Conservation (phyloP, 2,329 filamentous ascomycete species). For the Trichoderma hamatum region DNA sequence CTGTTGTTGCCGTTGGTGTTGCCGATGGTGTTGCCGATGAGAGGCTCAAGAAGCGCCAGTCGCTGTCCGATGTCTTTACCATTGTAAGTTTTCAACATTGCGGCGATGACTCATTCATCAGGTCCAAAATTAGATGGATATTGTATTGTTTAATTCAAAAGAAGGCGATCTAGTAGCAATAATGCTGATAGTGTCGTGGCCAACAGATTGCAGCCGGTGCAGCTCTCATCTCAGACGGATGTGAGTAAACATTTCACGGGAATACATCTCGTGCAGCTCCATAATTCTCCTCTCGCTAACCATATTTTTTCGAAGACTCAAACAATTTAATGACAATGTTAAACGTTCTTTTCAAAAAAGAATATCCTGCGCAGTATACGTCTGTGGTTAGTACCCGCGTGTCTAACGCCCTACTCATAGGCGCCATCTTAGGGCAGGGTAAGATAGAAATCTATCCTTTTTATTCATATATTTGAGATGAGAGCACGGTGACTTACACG, state of each 20-base stretch:
- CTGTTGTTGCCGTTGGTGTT: too few relatives aligned
- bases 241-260: neutral
- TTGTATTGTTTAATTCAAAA: neutral
- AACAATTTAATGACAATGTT: constrained; percentile 44
- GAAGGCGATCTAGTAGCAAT: neutral
- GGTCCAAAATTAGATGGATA: neutral
- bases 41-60: constrained; percentile 28
- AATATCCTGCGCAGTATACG: constrained; percentile 43
- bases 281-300: neutral
- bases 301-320: constrained; percentile 33
- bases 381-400: constrained; percentile 45
- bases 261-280: too few relatives aligned
- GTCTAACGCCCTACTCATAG: constrained; percentile 47
- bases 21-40: constrained; percentile 8
- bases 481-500: too few relatives aligned
- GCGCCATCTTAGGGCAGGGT: constrained; percentile 49
- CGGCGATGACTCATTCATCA: too few relatives aligned
- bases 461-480: too few relatives aligned
- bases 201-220: constrained; percentile 37
- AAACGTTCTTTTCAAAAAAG: constrained; percentile 38
- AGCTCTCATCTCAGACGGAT: constrained; percentile 43
- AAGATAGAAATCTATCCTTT: too few relatives aligned
- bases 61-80: constrained; percentile 35
- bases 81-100: constrained; percentile 29
- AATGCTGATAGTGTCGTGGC: neutral